Base-by-base conservation (phyloP, 768 basidiomycete species). In the Asterophora lycoperdoides region DNA sequence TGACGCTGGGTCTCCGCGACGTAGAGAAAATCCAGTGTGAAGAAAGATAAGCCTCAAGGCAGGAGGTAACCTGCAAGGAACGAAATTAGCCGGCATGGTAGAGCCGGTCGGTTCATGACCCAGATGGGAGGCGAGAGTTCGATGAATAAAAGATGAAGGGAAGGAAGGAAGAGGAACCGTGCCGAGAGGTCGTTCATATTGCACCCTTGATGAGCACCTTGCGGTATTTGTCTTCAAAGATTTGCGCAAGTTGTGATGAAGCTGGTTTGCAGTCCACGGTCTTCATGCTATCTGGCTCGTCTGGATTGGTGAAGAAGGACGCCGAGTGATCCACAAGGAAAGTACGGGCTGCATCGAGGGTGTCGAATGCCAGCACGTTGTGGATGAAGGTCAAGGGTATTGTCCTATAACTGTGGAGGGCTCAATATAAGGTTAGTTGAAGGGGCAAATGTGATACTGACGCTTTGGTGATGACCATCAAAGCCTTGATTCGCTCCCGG, bases 401-500 rank as follows among this genome's bases (percentile, higher is more conserved):
- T 48, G 81, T 80, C 62, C 75, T 76, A 63, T 98, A 98, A 57
- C 96, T 99, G 67, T 29, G n/a, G 18, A 18, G 9, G 15, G 20
- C 33, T 59, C 15, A 51, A 41, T 30, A 26, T 47, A 34, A 18
- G 7, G 1, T 18, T 17, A 29, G 14, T 37, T n/a, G 41, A 32
- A 51, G 17, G 18, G 8, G 26, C 19, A 5, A 33, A 19, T 41
- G 18, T 13, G 44, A 1, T 30, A 79, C 94, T 61, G 58, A 98
- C 96, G 90, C 88, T 79, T 89, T 96, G 26, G 89, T 81, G 71
- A 99, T 94, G 56, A 88, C 82, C 62, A 92, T 80, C 52, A 99
- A 65, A 1, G 93, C 93, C 51, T 81, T 81, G 48, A 87, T 78
- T 51, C 96, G 74, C 71, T 98, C 96, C 59, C 96, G 79, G 60